Conservation (phyloP, 2,329 filamentous ascomycete genomes). For the Colletotrichum nymphaeae region DNA sequence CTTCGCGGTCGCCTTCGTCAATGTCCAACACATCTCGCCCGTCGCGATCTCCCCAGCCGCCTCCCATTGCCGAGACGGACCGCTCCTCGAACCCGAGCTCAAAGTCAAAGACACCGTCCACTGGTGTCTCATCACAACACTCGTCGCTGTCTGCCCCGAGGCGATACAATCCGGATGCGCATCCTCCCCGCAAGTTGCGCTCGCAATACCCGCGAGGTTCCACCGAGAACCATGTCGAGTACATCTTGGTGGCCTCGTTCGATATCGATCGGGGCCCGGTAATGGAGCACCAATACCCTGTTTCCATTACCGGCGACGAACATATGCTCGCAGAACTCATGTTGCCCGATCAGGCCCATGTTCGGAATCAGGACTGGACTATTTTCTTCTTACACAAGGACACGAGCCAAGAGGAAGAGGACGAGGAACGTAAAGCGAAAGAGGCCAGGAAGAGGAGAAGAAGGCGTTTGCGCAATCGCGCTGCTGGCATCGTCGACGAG, state of each 20-base stretch:
- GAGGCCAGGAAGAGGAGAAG: constrained; percentile 63
- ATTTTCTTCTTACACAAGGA: constrained; percentile 99
- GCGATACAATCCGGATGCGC: constrained; percentile 61
- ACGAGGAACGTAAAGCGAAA: constrained; percentile 72
- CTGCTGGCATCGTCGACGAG: constrained; percentile 59
- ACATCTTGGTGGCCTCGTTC: constrained; percentile 96
- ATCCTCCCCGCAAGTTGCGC: constrained; percentile 68
- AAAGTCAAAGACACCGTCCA: constrained; percentile 70
- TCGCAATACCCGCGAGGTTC: constrained; percentile 82
- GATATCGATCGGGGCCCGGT: constrained; percentile 95
- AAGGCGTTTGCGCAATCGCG: constrained; percentile 62
- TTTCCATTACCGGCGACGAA: constrained; percentile 95
- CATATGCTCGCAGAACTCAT: constrained; percentile 98
- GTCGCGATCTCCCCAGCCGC: constrained; percentile 66
- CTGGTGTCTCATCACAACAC: constrained; percentile 68
- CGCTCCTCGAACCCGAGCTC: constrained; percentile 69
- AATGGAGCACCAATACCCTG: constrained; percentile 98
- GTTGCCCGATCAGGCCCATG: constrained; percentile 96
- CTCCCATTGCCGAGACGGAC: constrained; percentile 60
- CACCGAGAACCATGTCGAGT: constrained; percentile 95
- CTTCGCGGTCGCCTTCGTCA: constrained; percentile 67
- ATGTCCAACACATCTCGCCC: constrained; percentile 66
- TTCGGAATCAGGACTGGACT: constrained; percentile 97
- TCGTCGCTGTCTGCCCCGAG: constrained; percentile 67
- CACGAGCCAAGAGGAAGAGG: constrained; percentile 84